A percentile compares a stretch with the other conserved stretches of the same genome.
phyloP scores from a whole-genome alignment of 768 basidiomycete species.

The Trametes punicea region DNA sequence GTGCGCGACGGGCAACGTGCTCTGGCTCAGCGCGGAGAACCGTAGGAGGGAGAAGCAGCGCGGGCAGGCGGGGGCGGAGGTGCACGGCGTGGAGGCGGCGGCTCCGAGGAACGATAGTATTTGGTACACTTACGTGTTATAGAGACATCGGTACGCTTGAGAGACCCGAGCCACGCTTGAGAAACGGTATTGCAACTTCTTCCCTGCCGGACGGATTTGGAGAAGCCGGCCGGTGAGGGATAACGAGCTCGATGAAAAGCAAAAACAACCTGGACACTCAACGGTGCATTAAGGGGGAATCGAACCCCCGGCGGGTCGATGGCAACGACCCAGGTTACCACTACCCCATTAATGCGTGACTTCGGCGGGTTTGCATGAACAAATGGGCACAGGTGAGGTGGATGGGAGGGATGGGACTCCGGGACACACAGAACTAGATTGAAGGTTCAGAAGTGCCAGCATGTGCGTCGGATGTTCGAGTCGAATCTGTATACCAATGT shows the following conservation, averaged over 20 bases:
- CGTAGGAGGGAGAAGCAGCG: not conserved
- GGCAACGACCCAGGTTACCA: constrained; percentile 37
- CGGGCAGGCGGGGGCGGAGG: not conserved
- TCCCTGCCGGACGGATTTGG: too few species aligned
- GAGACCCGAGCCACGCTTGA: too few species aligned
- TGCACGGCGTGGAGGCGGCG: not conserved
- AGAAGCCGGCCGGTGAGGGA: too few species aligned
- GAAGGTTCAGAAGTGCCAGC: too few species aligned
- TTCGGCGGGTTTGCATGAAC: too few species aligned
- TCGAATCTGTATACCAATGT: too few species aligned
- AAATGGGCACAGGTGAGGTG: too few species aligned
- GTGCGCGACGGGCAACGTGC: not conserved
- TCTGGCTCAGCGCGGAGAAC: constrained; percentile 4
- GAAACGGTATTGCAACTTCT: too few species aligned
- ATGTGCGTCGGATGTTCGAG: too few species aligned
- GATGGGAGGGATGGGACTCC: too few species aligned
- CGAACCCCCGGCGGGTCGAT: constrained; percentile 85
- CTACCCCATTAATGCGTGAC: constrained; percentile 33
- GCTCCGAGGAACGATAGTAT: not conserved
- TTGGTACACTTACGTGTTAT: not conserved
- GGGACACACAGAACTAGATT: too few species aligned
- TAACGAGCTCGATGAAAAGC: not conserved
- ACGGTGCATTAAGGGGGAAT: constrained; percentile 74
- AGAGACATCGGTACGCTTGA: too few species aligned
- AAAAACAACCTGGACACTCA: not conserved